These are phyloP conservation scores for Globisporangium yorkense DNA, from an alignment of 352 stramenopile genomes.

Conservation along the genomic window DNA sequence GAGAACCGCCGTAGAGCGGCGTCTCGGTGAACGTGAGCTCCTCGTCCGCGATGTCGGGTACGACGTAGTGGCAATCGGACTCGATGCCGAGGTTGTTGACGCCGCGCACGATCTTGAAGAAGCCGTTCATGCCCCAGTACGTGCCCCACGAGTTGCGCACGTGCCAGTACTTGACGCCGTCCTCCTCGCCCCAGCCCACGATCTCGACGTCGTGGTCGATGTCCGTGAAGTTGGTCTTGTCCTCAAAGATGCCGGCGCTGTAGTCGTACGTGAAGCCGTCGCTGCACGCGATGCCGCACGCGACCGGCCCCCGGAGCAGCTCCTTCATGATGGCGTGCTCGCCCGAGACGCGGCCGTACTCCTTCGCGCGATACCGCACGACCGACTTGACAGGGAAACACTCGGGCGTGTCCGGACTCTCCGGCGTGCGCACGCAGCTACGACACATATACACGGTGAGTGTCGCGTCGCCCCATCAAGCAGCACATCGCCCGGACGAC, in stretches of 20 bases:
- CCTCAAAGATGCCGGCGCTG: constrained; percentile 89
- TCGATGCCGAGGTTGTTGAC: constrained; percentile 91
- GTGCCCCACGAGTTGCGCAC: constrained; percentile 94
- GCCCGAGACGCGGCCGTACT: constrained; percentile 55
- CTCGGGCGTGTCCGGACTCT: constrained; percentile 28
- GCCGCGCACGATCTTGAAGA: constrained; percentile 92
- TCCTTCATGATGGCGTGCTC: constrained; percentile 85
- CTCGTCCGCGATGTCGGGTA: constrained; percentile 50
- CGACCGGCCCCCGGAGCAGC: constrained; percentile 84
- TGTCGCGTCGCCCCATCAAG: constrained; percentile 4
- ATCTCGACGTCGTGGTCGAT: constrained; percentile 83
- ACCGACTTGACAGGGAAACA: constrained; percentile 78
- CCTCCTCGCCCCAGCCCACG: constrained; percentile 90
- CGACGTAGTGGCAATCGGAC: constrained; percentile 76
- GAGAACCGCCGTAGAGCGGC: constrained; percentile 54
- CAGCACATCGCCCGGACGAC: neutral
- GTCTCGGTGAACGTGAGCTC: constrained; percentile 49
- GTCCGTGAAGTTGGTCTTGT: constrained; percentile 84
- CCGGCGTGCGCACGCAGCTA: constrained; percentile 75
- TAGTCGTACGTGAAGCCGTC: constrained; percentile 87
- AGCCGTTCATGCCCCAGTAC: constrained; percentile 96
- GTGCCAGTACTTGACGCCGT: constrained; percentile 95
- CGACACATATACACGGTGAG: constrained; percentile 3
- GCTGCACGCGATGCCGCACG: constrained; percentile 90
- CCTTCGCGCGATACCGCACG: constrained; percentile 78